A percentile compares a stretch with the other conserved stretches of the same genome.
These are phyloP conservation scores for Nakazawaea wickerhamii DNA, from an alignment of 805 yeast genomes.

Conservation along the genomic window DNA sequence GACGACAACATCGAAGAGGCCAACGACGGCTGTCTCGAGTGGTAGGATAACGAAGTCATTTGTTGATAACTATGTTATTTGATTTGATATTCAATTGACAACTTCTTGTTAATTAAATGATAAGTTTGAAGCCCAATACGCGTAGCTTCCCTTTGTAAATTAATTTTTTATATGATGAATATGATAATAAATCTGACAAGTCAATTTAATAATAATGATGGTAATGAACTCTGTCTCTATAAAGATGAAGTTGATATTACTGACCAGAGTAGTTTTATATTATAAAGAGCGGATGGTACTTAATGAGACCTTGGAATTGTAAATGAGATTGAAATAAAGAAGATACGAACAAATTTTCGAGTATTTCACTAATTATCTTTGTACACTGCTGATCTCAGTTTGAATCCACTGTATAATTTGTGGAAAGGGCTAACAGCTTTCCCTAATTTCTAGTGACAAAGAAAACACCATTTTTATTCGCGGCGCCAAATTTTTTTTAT, in stretches of 20 bases:
- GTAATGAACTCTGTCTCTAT: no score
- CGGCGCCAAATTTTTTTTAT: not conserved
- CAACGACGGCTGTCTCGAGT: constrained; percentile 56
- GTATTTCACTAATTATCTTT: not conserved
- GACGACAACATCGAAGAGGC: constrained; percentile 49
- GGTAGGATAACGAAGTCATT: constrained; percentile 23
- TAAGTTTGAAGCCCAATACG: not conserved
- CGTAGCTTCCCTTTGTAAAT: no score
- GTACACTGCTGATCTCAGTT: no score
- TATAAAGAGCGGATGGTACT: constrained; percentile 1
- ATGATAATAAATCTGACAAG: no score
- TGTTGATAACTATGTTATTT: not conserved
- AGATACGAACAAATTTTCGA: not conserved
- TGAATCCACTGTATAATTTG: no score
- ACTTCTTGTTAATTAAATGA: not conserved
- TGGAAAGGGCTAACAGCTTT: no score
- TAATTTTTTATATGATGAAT: no score
- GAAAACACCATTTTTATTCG: not conserved
- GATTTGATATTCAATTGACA: not conserved
- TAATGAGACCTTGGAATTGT: not conserved
- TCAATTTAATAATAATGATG: no score
- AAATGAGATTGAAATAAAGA: not conserved
- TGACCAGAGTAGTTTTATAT: not conserved
- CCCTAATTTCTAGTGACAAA: not conserved
- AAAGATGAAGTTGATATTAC: no score